These are phyloP conservation scores for Boeremia exigua DNA, from an alignment of 2,329 filamentous ascomycete species.

Conservation along the genomic window DNA sequence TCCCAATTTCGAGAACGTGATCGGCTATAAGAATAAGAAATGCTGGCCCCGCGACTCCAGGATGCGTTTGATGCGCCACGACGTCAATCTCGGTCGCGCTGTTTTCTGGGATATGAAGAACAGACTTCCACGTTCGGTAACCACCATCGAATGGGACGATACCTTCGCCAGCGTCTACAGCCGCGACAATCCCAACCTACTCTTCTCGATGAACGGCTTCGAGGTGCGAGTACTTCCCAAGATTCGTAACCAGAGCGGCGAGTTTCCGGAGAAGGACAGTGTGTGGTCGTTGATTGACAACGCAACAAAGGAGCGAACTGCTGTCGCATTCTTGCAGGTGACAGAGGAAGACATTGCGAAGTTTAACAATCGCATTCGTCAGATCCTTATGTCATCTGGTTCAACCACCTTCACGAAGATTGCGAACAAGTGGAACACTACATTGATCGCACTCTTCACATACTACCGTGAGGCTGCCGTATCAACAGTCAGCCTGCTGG, in stretches of 20 bases:
- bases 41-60: conserved; percentile 98
- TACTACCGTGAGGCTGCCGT: conserved; percentile 98
- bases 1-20: conserved; percentile 98
- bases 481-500: conserved; percentile 89
- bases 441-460: conserved; percentile 93
- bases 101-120: conserved; percentile 99
- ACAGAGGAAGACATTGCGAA: conserved; percentile 98
- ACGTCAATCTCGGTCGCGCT: conserved; percentile 95
- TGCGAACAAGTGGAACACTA: conserved; percentile 99
- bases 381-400: conserved; percentile 99
- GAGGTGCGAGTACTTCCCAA: conserved; percentile 97
- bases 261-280: conserved; percentile 96
- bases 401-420: conserved; percentile 99
- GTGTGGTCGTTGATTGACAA: conserved; percentile 98
- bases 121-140: conserved; percentile 88
- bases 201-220: conserved; percentile 98
- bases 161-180: conserved; percentile 99
- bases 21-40: conserved; percentile 99
- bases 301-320: conserved; percentile 93
- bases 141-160: conserved; percentile 98
- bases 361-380: conserved; percentile 98
- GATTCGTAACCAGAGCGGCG: conserved; percentile 91
- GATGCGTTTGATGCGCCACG: conserved; percentile 98
- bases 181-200: conserved; percentile 92
- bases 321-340: conserved; percentile 95